Conservation (phyloP, 2,329 filamentous ascomycete genomes). For the Aspergillus texensis region DNA sequence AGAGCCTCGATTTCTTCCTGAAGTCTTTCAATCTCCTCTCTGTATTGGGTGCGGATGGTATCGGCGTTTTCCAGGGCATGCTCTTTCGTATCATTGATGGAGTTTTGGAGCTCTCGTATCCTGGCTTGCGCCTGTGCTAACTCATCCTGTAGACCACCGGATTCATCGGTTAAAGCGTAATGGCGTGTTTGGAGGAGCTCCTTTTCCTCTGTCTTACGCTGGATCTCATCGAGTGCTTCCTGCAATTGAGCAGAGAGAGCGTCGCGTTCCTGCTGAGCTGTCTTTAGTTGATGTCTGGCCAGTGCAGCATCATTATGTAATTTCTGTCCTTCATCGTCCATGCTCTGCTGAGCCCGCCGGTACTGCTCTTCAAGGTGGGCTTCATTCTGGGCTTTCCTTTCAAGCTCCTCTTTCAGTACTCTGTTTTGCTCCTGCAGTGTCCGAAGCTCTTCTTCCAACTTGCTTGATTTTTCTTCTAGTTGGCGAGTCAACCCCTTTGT, state of each 20-base stretch:
- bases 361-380: constrained; percentile 56
- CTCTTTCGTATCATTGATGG: constrained; percentile 57
- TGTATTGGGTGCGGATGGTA: constrained; percentile 59
- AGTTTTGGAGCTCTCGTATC: constrained; percentile 53
- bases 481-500: constrained; percentile 75
- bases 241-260: constrained; percentile 52
- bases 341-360: constrained; percentile 41
- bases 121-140: constrained; percentile 51
- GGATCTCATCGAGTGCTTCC: constrained; percentile 62
- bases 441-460: constrained; percentile 68
- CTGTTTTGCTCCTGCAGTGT: constrained; percentile 51
- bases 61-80: constrained; percentile 64
- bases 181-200: constrained; percentile 69
- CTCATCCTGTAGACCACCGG: constrained; percentile 67
- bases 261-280: constrained; percentile 49
- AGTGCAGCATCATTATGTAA: constrained; percentile 49
- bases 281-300: constrained; percentile 46
- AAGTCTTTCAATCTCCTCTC: constrained; percentile 58
- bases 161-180: constrained; percentile 68
- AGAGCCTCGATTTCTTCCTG: constrained; percentile 61
- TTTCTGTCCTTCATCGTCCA: constrained; percentile 39
- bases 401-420: constrained; percentile 46
- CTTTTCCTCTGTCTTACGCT: constrained; percentile 64
- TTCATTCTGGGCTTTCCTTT: constrained; percentile 46
- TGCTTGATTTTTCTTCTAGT: constrained; percentile 69